Conservation (phyloP, 2,329 filamentous ascomycete genomes). For the Thielaviopsis populi region DNA sequence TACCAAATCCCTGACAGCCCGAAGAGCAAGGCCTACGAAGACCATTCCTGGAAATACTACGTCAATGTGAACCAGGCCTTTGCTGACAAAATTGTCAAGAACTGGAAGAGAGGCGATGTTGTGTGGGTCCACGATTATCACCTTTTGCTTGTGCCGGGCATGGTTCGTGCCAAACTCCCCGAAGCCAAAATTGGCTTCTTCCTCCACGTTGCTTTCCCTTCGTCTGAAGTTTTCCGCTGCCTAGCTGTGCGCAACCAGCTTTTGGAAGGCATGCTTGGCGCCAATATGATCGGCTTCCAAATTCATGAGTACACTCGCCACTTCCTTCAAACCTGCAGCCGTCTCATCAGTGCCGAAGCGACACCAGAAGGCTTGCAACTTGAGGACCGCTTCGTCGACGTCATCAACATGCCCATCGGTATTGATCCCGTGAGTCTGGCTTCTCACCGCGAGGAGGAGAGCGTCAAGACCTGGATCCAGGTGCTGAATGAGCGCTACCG, state of each 20-base stretch:
- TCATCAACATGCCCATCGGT: conserved; percentile 72
- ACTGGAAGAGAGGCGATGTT: conserved; percentile 85
- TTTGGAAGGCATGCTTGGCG: conserved; percentile 81
- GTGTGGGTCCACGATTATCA: conserved; percentile 98
- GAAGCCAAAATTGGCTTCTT: conserved; percentile 96
- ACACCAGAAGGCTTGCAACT: conserved; percentile 77
- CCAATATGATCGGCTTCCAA: conserved; percentile 87
- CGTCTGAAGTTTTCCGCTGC: conserved; percentile 89
- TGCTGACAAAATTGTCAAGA: conserved; percentile 74
- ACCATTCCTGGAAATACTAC: conserved; percentile 94
- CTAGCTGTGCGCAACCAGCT: conserved; percentile 74
- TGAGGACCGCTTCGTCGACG: conserved; percentile 85
- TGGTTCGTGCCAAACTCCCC: conserved; percentile 79
- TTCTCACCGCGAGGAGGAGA: conserved; percentile 51
- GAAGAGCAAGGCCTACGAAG: conserved; percentile 95
- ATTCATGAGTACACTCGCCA: conserved; percentile 86
- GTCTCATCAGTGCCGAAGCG: conserved; percentile 78
- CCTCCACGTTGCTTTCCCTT: conserved; percentile 86
- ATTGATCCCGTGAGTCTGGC: conserved; percentile 71
- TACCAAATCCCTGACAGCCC: conserved; percentile 97
- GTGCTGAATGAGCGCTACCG: conserved; percentile 72
- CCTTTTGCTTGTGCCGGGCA: conserved; percentile 69
- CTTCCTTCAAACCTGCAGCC: conserved; percentile 90
- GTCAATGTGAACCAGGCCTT: conserved; percentile 86
- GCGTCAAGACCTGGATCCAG: conserved; percentile 64